Evolutionary conservation across 139 green algal genomes (phyloP).

Genomic region (Volvox reticuliferus): DNA sequence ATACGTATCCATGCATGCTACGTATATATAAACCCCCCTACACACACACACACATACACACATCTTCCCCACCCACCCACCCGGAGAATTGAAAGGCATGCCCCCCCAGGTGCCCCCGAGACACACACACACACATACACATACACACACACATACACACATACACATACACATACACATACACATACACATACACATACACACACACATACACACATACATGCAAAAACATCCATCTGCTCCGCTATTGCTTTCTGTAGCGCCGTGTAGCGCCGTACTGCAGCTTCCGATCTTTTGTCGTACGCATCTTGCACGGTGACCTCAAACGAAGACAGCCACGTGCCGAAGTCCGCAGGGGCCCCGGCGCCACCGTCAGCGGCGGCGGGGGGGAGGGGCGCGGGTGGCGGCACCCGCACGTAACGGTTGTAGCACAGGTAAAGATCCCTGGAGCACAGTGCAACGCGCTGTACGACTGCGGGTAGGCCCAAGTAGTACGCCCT

Average conservation of each 20-base stretch:
- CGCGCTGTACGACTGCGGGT: background rate
- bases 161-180: too few species aligned
- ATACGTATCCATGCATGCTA: too few species aligned
- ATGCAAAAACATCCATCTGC: background rate
- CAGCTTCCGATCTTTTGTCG: background rate
- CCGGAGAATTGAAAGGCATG: too few species aligned
- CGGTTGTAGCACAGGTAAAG: constrained; percentile 36
- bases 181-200: too few species aligned
- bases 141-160: too few species aligned
- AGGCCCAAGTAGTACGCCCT: background rate
- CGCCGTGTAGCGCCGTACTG: too few species aligned
- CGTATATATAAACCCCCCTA: too few species aligned
- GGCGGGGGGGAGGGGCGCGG: background rate
- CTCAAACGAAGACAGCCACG: background rate
- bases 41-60: background rate
- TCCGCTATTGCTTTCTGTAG: background rate
- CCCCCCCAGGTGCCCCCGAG: too few species aligned
- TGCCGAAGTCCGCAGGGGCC: background rate
- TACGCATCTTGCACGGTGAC: background rate
- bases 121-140: too few species aligned
- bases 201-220: background rate
- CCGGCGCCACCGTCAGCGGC: background rate
- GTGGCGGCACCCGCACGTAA: background rate
- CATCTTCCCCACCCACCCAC: too few species aligned
- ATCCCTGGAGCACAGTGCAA: constrained; percentile 6